Base-by-base conservation (phyloP, 2,329 filamentous ascomycete genomes). In the Monosporascus sp. region DNA sequence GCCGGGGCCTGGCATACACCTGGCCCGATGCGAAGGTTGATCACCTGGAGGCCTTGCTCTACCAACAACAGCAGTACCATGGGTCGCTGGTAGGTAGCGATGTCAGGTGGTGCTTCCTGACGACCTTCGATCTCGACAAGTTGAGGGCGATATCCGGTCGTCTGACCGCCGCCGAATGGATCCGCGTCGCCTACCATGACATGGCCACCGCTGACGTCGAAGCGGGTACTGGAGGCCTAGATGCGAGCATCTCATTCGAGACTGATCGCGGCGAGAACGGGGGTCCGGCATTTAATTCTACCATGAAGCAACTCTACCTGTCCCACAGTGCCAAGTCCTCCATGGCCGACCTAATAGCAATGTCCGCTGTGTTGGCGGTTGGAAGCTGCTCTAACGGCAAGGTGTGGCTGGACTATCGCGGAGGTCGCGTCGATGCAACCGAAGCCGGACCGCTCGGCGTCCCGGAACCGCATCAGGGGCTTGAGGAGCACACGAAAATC, bases 211-310 rank as follows among this genome's bases (percentile, higher is more conserved):
- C 60, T n/a, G 57, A 66, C 44, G 53, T 63, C 1, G 49, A 26
- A 1, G 58, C 59, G 3, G 64, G 63, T 4, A 65, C 63, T 2
- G 64, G 65, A 7, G 65, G 65, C 2, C 9, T 68, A n/a, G 65
- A 67, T 40, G 64, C 64, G 2, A 65, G 62, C 46, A 66, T 66
- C 40, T 61, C 63, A 8, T 67, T 65, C 50, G 64, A 68, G 62
- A 65, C 63, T 2, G 50, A 15, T 17, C 59, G 63, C 20, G 61
- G 50, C 4, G 63, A 66, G 53, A 67, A 67, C 47, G 58, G 55
- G 43, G 64, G 65, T 11, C 54, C 52, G 18, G 64, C 64, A 5
- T 67, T 67, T 35, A 65, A 68, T 18, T 61, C 43, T 5, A 46
- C 43, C 11, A 46, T 46, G 24, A 14, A 5, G 66, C 45, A 67